A percentile compares a stretch with the other conserved stretches of the same genome.
Conservation (phyloP, 1,284 basidiomycete species). For the Sporisorium scitamineum region DNA sequence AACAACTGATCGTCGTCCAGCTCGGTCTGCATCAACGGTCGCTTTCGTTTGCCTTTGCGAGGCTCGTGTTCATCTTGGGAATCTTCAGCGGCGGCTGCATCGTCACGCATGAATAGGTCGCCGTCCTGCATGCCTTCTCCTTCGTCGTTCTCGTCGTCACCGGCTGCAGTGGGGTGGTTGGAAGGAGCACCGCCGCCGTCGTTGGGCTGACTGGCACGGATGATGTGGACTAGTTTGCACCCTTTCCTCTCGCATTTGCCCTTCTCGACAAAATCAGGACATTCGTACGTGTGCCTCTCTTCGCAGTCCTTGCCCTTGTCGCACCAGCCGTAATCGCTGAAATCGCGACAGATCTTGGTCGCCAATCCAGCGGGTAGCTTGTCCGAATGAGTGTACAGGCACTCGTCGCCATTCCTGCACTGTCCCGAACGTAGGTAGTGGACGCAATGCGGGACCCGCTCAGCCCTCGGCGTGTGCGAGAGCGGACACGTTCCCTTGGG, state of each 20-base stretch:
- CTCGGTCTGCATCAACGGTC: constrained; percentile 37
- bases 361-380: constrained; percentile 12
- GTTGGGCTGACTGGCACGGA: constrained; percentile 26
- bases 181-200: background rate
- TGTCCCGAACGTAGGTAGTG: constrained; percentile 54
- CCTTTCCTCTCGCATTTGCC: constrained; percentile 54
- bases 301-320: constrained; percentile 52
- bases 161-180: background rate
- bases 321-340: constrained; percentile 65
- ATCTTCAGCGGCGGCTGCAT: constrained; percentile 43
- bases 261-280: constrained; percentile 61
- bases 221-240: constrained; percentile 61
- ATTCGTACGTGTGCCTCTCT: constrained; percentile 64
- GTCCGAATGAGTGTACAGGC: constrained; percentile 59
- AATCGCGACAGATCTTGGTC: constrained; percentile 55
- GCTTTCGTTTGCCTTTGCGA: constrained; percentile 22
- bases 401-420: constrained; percentile 62
- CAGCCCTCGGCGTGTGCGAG: constrained; percentile 51
- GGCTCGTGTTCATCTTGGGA: constrained; percentile 6
- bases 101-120: constrained; percentile 57
- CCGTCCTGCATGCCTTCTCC: constrained; percentile 31
- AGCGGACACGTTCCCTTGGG: constrained; percentile 61
- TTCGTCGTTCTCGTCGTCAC: constrained; percentile 6
- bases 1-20: constrained; percentile 20
- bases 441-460: constrained; percentile 65